These are phyloP conservation scores for Diaporthe amygdali DNA, from an alignment of 2,329 filamentous ascomycete genomes.

Conservation along the genomic window DNA sequence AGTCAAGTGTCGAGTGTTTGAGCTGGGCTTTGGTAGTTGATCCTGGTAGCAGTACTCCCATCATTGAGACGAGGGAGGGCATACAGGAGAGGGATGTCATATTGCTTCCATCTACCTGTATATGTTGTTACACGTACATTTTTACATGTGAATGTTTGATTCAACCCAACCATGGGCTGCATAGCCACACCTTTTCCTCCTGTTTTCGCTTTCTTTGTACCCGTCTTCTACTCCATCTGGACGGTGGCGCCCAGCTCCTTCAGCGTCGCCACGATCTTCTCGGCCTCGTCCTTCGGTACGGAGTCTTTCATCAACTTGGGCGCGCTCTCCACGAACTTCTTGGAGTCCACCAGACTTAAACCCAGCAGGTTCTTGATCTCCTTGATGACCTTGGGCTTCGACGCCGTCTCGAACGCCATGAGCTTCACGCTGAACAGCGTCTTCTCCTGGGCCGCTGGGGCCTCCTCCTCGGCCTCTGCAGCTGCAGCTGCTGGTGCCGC, in stretches of 20 bases:
- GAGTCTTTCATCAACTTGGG: slow-evolving; percentile 99
- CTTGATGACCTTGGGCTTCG: slow-evolving; percentile 99
- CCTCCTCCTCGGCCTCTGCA: slow-evolving; percentile 86
- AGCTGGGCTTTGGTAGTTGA: not conserved
- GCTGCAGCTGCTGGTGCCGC: slow-evolving; percentile 66
- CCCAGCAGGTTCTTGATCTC: slow-evolving; percentile 97
- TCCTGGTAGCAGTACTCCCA: not conserved
- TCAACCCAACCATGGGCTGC: slow-evolving; percentile 17
- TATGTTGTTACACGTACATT: slow-evolving; percentile 40
- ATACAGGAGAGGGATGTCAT: slow-evolving; percentile 8
- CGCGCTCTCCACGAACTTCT: slow-evolving; percentile 99
- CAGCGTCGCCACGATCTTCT: slow-evolving; percentile 95
- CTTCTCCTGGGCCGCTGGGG: slow-evolving; percentile 91
- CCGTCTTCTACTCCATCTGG: slow-evolving; percentile 77
- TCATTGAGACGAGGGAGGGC: not conserved
- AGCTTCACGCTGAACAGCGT: slow-evolving; percentile 97
- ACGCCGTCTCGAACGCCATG: slow-evolving; percentile 80
- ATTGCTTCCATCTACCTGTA: slow-evolving; percentile 28
- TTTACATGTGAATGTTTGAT: slow-evolving; percentile 32
- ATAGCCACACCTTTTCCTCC: slow-evolving; percentile 17
- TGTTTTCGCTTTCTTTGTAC: not conserved
- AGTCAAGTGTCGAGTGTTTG: too few relatives aligned
- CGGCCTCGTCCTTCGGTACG: slow-evolving; percentile 97
- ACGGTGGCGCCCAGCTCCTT: slow-evolving; percentile 92
- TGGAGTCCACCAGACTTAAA: slow-evolving; percentile 95